Conservation (phyloP, 2,329 filamentous ascomycete species). For the Bisporella sp. region DNA sequence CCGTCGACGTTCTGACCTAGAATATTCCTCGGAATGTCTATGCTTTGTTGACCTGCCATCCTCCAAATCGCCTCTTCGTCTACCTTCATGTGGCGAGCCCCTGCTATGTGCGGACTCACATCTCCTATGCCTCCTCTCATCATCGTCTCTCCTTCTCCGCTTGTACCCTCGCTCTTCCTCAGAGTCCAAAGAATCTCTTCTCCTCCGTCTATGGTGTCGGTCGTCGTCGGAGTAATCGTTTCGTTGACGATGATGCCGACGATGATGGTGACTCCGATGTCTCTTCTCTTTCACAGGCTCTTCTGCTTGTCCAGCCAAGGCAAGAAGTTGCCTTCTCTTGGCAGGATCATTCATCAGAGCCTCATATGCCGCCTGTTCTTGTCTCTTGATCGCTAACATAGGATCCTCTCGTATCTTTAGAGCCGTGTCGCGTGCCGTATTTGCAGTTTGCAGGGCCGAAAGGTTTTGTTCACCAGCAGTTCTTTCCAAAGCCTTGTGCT, state of each 20-base stretch:
- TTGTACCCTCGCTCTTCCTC: slow-evolving; percentile 10
- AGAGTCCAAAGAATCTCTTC: slow-evolving; percentile 28
- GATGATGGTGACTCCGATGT: slow-evolving; percentile 33
- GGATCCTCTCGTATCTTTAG: slow-evolving; percentile 87
- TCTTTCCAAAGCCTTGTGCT: slow-evolving; percentile 77
- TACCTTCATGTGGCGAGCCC: background rate
- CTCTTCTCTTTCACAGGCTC: slow-evolving; percentile 38
- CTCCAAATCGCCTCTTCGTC: slow-evolving; percentile 24
- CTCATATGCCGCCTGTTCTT: slow-evolving; percentile 77
- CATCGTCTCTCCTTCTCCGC: slow-evolving; percentile 29
- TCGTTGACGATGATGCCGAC: slow-evolving; percentile 4
- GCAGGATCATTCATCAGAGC: slow-evolving; percentile 73
- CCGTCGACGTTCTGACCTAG: slow-evolving; percentile 28
- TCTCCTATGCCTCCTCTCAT: slow-evolving; percentile 20
- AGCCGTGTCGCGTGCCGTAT: slow-evolving; percentile 71
- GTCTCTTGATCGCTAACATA: slow-evolving; percentile 84
- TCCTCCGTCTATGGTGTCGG: slow-evolving; percentile 38
- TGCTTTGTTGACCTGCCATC: slow-evolving; percentile 20
- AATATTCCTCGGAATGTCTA: slow-evolving; percentile 24
- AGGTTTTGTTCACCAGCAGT: slow-evolving; percentile 52
- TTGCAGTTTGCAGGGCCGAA: slow-evolving; percentile 60
- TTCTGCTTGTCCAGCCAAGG: slow-evolving; percentile 50
- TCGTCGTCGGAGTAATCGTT: slow-evolving; percentile 28
- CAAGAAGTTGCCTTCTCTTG: slow-evolving; percentile 60
- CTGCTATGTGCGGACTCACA: background rate